Base-by-base conservation (phyloP, 73 alveolate genomes). In the Paramecium primaurelia region DNA sequence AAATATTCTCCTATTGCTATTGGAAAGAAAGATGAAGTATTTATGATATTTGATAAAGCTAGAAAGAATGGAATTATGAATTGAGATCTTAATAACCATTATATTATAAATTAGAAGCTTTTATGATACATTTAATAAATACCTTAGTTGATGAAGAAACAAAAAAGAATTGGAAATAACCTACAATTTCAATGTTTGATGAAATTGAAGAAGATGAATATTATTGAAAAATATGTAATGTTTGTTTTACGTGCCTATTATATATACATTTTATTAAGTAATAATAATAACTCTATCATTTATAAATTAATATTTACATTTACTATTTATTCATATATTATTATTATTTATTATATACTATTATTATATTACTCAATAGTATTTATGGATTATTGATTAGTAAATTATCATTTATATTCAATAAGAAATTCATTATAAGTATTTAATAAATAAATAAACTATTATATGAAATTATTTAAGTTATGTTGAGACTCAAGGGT, bases 61-160 rank as follows among this genome's bases (percentile, higher is more conserved):
- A 64, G 84, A 28, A 25, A 18, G 71, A 44, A 20, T 80, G 44
- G 75, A 80, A 47, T 25, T 80, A 80, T 47, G 91, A 80, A 44
- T 42, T 28, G 9, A 42, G 91, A 80, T 80, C 0, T 4, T 6
- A 22, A 4, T 80, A 45, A 47, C 58, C 77, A 9, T 54, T 80
- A 26, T 47, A 80, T 47, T 80, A 44, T 10, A 80, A 80, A 47
- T 25, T 80, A 40, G 91, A 80, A 45, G 91, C 91, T 3, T 80
- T 80, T 18, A 49, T 80, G 91, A 12, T 80, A 4, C 91, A 80
- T 45, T 3, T 80, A 6, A 80, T 80, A 20, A 80, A 44, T 22
- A 80, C 71, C 16, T 80, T 18, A 45, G 75, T 80, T 25, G 91
- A 80, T 80, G 91, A 80, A 2, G 91, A 80, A 80, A 80, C 91